Percentiles rank a stretch among this genome's conserved stretches.
Evolutionary conservation across 192 early-diverging fungal genomes (phyloP).

Genomic region (Linnemannia exigua): DNA sequence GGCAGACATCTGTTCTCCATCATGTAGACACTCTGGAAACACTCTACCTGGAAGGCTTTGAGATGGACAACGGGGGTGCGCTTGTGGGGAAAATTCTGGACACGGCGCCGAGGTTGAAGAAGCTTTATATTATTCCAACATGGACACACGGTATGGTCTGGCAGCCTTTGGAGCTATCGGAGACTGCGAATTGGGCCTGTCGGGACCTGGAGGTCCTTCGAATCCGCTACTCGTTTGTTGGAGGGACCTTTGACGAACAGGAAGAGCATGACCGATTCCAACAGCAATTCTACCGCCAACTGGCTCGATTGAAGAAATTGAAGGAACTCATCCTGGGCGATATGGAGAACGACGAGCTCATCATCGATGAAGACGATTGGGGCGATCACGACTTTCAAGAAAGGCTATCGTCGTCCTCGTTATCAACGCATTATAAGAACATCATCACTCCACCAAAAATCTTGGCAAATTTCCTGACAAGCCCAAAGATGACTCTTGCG

Average conservation of each 20-base stretch:
- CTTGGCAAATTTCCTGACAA: neutral
- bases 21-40: neutral
- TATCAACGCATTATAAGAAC: neutral
- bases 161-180: neutral
- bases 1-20: neutral
- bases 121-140: neutral
- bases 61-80: neutral
- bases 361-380: neutral
- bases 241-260: neutral
- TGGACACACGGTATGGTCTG: neutral
- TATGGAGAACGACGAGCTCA: neutral
- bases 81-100: neutral
- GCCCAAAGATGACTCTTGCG: neutral
- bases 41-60: neutral
- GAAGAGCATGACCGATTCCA: neutral
- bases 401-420: too few species aligned
- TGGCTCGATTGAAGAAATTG: neutral
- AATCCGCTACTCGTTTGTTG: neutral
- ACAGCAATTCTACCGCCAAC: neutral
- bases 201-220: neutral
- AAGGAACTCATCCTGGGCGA: neutral
- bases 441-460: neutral
- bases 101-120: neutral
- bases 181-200: neutral
- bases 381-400: too few species aligned